Evolutionary conservation across 768 basidiomycete species (phyloP).

Genomic region (Tulasnella sp.): DNA sequence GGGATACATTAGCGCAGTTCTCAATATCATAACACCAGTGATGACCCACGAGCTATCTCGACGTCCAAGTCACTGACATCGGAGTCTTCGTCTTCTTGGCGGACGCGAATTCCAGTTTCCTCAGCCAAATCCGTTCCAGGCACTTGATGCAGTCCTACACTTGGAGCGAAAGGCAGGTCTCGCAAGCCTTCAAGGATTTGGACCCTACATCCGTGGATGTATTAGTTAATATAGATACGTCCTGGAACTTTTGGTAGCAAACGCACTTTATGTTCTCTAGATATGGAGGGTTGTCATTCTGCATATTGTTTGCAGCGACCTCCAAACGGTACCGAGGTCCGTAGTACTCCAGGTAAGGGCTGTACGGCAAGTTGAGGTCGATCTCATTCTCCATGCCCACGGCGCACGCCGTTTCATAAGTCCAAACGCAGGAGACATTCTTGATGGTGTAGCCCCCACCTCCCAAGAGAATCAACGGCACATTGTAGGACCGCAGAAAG

Average conservation of each 20-base stretch:
- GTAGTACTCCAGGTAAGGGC: slow-evolving; percentile 94
- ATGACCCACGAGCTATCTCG: slow-evolving; percentile 28
- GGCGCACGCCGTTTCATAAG: slow-evolving; percentile 92
- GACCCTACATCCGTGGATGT: slow-evolving; percentile 27
- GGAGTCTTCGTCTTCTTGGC: slow-evolving; percentile 29
- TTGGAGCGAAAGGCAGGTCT: slow-evolving; percentile 63
- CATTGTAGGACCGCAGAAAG: slow-evolving; percentile 68
- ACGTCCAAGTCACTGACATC: slow-evolving; percentile 30
- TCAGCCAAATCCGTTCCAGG: slow-evolving; percentile 53
- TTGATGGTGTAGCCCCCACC: slow-evolving; percentile 97
- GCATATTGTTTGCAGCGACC: slow-evolving; percentile 87
- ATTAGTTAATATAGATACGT: slow-evolving; percentile 30
- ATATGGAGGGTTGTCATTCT: slow-evolving; percentile 76
- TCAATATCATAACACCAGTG: not conserved
- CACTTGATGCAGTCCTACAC: slow-evolving; percentile 75
- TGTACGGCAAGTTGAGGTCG: slow-evolving; percentile 72
- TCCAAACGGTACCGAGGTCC: slow-evolving; percentile 91
- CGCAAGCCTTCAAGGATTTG: slow-evolving; percentile 40
- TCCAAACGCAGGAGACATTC: slow-evolving; percentile 91
- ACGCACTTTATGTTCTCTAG: slow-evolving; percentile 69
- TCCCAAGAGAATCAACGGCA: slow-evolving; percentile 85
- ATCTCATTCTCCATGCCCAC: slow-evolving; percentile 75
- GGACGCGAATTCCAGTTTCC: slow-evolving; percentile 22
- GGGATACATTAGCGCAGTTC: not conserved
- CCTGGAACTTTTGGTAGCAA: too few species aligned